Evolutionary conservation across 106 monocot species (phyloP), one percentile per base, ranked within the genome.

Genomic region (Triglochin maritima): DNA sequence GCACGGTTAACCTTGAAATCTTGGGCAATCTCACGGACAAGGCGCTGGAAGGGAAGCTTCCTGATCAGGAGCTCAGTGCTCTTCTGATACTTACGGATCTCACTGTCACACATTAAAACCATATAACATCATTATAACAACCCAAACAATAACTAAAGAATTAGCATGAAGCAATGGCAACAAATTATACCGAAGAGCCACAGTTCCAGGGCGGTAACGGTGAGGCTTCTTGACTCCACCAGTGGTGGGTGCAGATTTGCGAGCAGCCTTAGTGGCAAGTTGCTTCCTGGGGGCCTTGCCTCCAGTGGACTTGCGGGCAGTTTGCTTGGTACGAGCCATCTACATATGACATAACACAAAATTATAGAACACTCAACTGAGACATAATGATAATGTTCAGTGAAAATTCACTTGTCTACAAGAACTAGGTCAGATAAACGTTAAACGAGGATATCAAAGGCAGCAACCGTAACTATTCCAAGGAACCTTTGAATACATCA

Each of bases 231-330:
- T 71, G 62, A 71, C 71, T 5, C 71, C 71, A 4, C 71, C 71
- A 9, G 60, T 62, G 9, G 71, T 71, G 4, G 72, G 72, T 0
- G 72, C 72, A 45, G 72, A 72, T 9, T 72, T 72, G 8, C 72
- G 49, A 43, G 72, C 72, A 7, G 63, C 72, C 72, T 80, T 80
- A 0, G 80, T 80, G 13, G 80, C 80, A 55, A 80, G 75, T 46
- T 76, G 75, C 71, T 80, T 80, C 80, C 81, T 82, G 6, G 81
- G 81, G 17, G 81, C 81, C 69, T 81, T 81, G 15, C 81, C 81
- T 58, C 81, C 81, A 5, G 81, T 81, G 17, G 81, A 81, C 60
- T 81, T 81, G 50, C 81, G 77, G 46, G 81, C 81, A 65, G 80
- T 80, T 44, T 80, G 80, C 74, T 80, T 80, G 13, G 80, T 80